Evolutionary conservation across 2,329 filamentous ascomycete genomes (phyloP), one percentile per base, ranked within the genome.

Genomic region (Neonectria magnoliae): DNA sequence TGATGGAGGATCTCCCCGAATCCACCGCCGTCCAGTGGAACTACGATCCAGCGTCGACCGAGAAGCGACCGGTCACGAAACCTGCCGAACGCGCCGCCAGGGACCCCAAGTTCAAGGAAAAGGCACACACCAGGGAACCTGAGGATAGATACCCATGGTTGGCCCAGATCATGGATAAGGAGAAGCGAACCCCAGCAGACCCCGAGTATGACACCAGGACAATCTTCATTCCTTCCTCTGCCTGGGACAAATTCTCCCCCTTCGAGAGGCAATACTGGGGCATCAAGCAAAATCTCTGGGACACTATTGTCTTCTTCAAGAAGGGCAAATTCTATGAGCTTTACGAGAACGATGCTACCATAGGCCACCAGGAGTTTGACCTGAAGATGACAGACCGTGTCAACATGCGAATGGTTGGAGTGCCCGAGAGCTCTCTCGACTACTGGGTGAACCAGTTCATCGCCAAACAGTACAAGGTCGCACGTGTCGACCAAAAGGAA

Each of bases 181-280:
- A 98, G 73, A 89, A 90, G 57, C 90, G 97, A 73, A 87, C 90
- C 0, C 87, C 88, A 0, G 90, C 87, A 10, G 89, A 98, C 77
- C 91, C 94, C 0, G 95, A 99, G 61, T 97, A 95, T 73, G 94
- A 99, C 73, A 93, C 93, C 9, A 87, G 93, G 20, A 97, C 94
- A 0, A 86, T 99, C n/a, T 97, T 91, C 78, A 91, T 99, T 36
- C 96, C 96, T 0, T 92, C 93, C 0, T 76, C 84, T 36, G 93
- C 93, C 0, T 97, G 91, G 90, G 81, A 82, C 31, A 90, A 92
- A 27, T 98, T 99, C 76, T 97, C 94, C 0, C 88, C 95, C 0
- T 99, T 99, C 69, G 96, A 99, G 80, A 97, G 94, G 78, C 96
- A 99, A 77, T 99, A 99, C 78, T 99, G 96, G 96, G 93, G 97